Percentiles rank a stretch among this genome's conserved stretches.
Conservation (phyloP, 805 yeast genomes). For the Nakazawaea pomicola region DNA sequence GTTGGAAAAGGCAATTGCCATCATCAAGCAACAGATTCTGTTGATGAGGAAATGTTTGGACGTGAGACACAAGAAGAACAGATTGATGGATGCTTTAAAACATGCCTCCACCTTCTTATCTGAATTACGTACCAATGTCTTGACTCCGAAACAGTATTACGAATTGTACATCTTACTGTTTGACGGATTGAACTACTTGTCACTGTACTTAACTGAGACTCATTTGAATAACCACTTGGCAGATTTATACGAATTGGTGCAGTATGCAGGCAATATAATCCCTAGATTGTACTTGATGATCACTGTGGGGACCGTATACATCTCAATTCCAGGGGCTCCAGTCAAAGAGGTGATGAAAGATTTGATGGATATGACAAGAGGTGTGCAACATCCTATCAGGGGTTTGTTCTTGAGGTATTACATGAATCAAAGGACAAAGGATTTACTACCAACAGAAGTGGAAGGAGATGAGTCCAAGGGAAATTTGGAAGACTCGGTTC, state of each 20-base stretch:
- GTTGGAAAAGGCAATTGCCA: slow-evolving; percentile 39
- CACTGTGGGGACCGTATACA: slow-evolving; percentile 87
- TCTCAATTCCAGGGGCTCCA: slow-evolving; percentile 75
- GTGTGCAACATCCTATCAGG: slow-evolving; percentile 91
- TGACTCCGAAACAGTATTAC: slow-evolving; percentile 89
- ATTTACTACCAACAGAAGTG: slow-evolving; percentile 39
- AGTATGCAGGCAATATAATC: slow-evolving; percentile 88
- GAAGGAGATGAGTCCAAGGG: slow-evolving; percentile 22
- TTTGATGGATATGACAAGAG: slow-evolving; percentile 96
- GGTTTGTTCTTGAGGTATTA: slow-evolving; percentile 90
- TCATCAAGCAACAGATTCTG: slow-evolving; percentile 64
- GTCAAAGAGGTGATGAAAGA: slow-evolving; percentile 84
- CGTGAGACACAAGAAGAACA: slow-evolving; percentile 35
- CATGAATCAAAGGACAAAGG: slow-evolving; percentile 77
- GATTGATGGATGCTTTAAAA: slow-evolving; percentile 81
- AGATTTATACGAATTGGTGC: slow-evolving; percentile 90
- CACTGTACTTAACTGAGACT: slow-evolving; percentile 57
- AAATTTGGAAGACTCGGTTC: slow-evolving; percentile 61
- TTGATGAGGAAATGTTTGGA: slow-evolving; percentile 76
- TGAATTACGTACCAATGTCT: slow-evolving; percentile 70
- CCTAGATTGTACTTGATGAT: slow-evolving; percentile 94
- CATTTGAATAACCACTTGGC: slow-evolving; percentile 73
- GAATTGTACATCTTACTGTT: slow-evolving; percentile 81
- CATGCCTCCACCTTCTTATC: slow-evolving; percentile 79
- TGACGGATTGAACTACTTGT: slow-evolving; percentile 71